Conservation (phyloP, 176 grass and related monocot genomes). For the Aegilops tauschii region DNA sequence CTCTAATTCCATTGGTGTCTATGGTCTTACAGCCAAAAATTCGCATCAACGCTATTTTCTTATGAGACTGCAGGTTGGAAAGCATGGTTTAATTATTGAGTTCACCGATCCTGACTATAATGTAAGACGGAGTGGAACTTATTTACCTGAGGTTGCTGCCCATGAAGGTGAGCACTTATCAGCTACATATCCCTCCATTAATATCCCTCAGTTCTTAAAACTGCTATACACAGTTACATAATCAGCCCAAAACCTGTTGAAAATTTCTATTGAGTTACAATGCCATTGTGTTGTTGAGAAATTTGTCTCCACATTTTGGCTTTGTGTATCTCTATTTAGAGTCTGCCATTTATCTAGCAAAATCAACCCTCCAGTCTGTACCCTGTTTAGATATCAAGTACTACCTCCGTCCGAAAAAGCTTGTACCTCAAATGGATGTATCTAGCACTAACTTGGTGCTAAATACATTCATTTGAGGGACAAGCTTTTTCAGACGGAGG, state of each 20-base stretch:
- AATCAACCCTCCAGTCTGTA: not conserved
- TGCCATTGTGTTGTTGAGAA: not conserved
- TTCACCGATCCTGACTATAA: constrained; percentile 85
- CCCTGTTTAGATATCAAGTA: not conserved
- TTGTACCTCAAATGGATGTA: no score
- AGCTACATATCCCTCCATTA: not conserved
- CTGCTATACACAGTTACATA: not conserved
- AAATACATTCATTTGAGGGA: no score
- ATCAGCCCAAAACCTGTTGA: not conserved
- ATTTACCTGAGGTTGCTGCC: constrained; percentile 94
- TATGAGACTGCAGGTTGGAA: constrained; percentile 62
- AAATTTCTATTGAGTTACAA: not conserved
- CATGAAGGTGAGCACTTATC: constrained; percentile 70
- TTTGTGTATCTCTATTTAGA: not conserved
- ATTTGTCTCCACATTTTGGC: not conserved
- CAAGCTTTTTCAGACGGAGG: no score
- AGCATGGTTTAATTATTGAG: constrained; percentile 98
- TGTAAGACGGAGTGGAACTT: constrained; percentile 76
- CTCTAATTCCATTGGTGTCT: not conserved
- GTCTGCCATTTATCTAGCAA: not conserved
- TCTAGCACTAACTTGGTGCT: no score
- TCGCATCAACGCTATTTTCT: constrained; percentile 12
- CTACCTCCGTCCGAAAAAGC: no score
- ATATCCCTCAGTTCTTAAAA: constrained; percentile 1
- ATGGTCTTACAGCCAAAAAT: constrained; percentile 5